Conservation (phyloP, 2,329 filamentous ascomycete species). For the Pleochaeta shiraiana region DNA sequence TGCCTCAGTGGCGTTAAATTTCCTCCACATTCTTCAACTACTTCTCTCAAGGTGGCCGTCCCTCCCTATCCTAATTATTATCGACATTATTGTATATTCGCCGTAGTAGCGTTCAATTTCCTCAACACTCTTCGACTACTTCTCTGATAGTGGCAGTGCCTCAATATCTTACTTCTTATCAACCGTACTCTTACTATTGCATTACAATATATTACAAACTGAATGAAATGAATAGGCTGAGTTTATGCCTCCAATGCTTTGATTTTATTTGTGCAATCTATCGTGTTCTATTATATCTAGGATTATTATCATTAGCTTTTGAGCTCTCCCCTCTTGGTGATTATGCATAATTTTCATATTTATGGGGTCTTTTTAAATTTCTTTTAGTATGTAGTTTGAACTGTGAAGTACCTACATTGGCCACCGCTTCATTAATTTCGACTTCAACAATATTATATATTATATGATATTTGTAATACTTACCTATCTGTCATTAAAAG, state of each 20-base stretch:
- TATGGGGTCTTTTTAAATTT: neutral
- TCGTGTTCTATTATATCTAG: neutral
- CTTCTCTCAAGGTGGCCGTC: neutral
- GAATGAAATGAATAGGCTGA: neutral
- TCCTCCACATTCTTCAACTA: neutral
- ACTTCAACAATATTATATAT: neutral
- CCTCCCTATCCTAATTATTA: neutral
- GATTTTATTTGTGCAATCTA: neutral
- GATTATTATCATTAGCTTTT: neutral
- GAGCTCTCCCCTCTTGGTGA: neutral
- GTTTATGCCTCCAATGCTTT: neutral
- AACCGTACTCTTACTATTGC: neutral
- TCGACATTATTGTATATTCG: neutral
- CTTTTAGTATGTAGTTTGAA: neutral
- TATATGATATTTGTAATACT: neutral
- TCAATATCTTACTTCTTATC: neutral
- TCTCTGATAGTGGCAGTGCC: neutral
- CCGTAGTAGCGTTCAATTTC: neutral
- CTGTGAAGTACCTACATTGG: neutral
- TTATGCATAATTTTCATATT: neutral
- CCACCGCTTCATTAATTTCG: neutral
- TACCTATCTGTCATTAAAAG: neutral
- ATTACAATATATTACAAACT: neutral
- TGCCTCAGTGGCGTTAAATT: neutral
- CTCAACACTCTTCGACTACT: neutral